Evolutionary conservation across 345 rosid species (phyloP).

Genomic region (Passiflora organensis): DNA sequence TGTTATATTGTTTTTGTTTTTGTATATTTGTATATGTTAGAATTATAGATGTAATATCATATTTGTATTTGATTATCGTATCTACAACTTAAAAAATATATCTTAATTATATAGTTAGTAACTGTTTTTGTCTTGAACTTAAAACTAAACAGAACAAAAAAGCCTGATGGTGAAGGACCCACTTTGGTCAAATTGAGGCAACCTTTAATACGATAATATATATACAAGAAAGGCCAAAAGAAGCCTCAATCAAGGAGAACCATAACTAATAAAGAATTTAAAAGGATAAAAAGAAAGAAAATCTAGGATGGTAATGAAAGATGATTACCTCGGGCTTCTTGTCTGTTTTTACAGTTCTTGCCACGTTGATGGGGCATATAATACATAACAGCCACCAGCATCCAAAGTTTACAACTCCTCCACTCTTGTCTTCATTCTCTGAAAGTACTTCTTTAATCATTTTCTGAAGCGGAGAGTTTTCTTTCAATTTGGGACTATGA

Average conservation of each 20-base stretch:
- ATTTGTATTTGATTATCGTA: not conserved
- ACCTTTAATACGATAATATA: not conserved
- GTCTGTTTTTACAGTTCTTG: constrained; percentile 35
- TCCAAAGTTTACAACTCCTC: not conserved
- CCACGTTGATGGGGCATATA: constrained; percentile 31
- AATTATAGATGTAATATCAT: too few species aligned
- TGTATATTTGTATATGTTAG: too few species aligned
- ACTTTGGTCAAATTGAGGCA: not conserved
- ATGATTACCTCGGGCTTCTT: constrained; percentile 26
- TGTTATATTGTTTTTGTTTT: too few species aligned
- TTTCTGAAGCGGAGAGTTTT: constrained; percentile 2
- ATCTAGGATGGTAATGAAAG: constrained; percentile 2
- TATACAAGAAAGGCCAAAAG: not conserved
- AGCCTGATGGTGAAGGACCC: constrained; percentile 13
- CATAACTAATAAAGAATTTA: constrained; percentile 9
- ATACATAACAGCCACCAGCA: constrained; percentile 15
- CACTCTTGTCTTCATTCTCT: constrained; percentile 10
- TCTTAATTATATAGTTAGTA: not conserved
- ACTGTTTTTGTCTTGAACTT: constrained; percentile 17
- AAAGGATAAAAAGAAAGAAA: constrained; percentile 8
- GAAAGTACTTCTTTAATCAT: constrained; percentile 8
- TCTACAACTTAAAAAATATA: not conserved
- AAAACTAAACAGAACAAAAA: constrained; percentile 11
- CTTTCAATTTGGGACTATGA: constrained; percentile 28
- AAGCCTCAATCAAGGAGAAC: constrained; percentile 17